phyloP scores from a whole-genome alignment of 768 basidiomycete genomes.

The Suillus americanus region DNA sequence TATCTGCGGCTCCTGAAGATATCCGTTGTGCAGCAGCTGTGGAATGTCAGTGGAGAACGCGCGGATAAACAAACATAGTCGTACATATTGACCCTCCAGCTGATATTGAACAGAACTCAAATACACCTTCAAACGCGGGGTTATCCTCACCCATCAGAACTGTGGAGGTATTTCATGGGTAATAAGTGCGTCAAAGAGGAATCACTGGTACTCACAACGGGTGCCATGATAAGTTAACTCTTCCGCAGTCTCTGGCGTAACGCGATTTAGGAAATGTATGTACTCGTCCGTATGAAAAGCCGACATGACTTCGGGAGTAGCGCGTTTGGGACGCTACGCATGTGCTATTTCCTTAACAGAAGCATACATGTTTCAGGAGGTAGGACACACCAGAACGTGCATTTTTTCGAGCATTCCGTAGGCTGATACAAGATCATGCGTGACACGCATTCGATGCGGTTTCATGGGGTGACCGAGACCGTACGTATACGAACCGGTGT shows the following conservation, averaged over 20 bases:
- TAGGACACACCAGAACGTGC: slow-evolving; percentile 75
- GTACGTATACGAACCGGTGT: slow-evolving; percentile 77
- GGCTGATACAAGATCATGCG: slow-evolving; percentile 86
- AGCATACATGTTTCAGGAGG: background rate
- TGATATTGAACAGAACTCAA: slow-evolving; percentile 96
- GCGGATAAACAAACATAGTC: slow-evolving; percentile 19
- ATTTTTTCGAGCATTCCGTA: slow-evolving; percentile 95
- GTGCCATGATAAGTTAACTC: slow-evolving; percentile 83
- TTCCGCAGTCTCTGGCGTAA: slow-evolving; percentile 89
- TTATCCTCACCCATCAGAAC: slow-evolving; percentile 87
- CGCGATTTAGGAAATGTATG: slow-evolving; percentile 83
- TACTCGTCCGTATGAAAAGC: slow-evolving; percentile 99
- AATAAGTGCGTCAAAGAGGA: background rate
- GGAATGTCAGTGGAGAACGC: slow-evolving; percentile 3
- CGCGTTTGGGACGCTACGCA: slow-evolving; percentile 63
- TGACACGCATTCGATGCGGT: slow-evolving; percentile 91
- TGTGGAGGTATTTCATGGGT: slow-evolving; percentile 18
- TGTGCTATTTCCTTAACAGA: background rate
- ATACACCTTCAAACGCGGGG: slow-evolving; percentile 93
- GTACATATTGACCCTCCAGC: slow-evolving; percentile 92
- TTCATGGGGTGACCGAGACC: slow-evolving; percentile 94
- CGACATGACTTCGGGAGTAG: slow-evolving; percentile 79
- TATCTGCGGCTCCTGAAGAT: slow-evolving; percentile 74
- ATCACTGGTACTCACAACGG: slow-evolving; percentile 59
- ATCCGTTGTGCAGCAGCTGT: slow-evolving; percentile 80